Base-by-base conservation (phyloP, 2,329 filamentous ascomycete genomes). In the Colletotrichum cereale region DNA sequence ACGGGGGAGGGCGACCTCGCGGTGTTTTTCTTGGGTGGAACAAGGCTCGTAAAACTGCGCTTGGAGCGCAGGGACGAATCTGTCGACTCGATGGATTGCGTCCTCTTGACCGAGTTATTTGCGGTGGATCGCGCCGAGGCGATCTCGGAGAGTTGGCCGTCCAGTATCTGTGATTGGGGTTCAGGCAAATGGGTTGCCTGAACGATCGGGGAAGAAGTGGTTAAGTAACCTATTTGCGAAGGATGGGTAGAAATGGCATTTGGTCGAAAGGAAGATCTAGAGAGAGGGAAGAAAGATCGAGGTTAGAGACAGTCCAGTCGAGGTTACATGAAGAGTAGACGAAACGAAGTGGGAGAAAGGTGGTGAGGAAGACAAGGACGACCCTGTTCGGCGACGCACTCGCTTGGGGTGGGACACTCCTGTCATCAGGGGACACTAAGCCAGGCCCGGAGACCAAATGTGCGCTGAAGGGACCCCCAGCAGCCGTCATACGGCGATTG, bases 1-100 rank as follows among this genome's bases (percentile, higher is more conserved):
- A 88, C 90, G 14, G 93, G 92, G 12, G 94, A 95, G 26, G 88
- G 86, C 31, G 90, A 90, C 71, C 92, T 88, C 75, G 87, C 87
- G 56, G 82, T 78, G 71, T 83, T 82, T 75, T 80, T 83, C 74
- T 77, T 78, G 58, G 83, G 84, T 66, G 80, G 82, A 75, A 80
- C 84, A 72, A 84, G 83, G 71, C 76, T 81, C 56, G 81, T 81
- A 61, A 80, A 79, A 76, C 78, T 80, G 71, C 76, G 66, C 72
- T 74, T 47, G 78, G 82, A 73, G 56, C 76, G 65, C 69, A 78
- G 69, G 53, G 76, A 73, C 58, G 76, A 74, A 73, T 73, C 71
- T 40, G 65, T 55, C 72, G 80, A 78, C 47, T 80, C 80, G 74
- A 77, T 71, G 29, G 78, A 79, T 42, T 80, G 79, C 69, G 77